A percentile compares a stretch with the other conserved stretches of the same genome.
Conservation (phyloP, 345 rosid genomes). For the Orychophragmus violaceus region DNA sequence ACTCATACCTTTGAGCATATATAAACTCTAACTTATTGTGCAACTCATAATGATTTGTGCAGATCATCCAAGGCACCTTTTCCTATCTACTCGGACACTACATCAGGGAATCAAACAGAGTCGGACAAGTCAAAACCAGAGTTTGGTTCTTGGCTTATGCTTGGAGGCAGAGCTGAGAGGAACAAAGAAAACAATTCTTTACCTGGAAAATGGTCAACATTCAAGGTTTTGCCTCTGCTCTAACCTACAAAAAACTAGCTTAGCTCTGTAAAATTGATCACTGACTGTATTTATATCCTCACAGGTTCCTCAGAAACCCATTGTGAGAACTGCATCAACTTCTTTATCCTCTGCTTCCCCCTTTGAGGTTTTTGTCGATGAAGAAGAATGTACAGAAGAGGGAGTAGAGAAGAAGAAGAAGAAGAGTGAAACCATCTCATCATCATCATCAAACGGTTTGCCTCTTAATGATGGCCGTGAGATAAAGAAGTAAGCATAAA, state of each 20-base stretch:
- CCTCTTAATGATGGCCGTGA: slow-evolving; percentile 30
- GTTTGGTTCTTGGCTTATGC: slow-evolving; percentile 52
- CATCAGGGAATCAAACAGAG: slow-evolving; percentile 35
- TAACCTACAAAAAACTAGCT: not conserved
- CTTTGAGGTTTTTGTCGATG: slow-evolving; percentile 80
- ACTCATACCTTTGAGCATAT: not conserved
- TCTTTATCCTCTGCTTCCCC: slow-evolving; percentile 38
- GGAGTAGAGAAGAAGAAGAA: slow-evolving; percentile 1
- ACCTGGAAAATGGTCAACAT: slow-evolving; percentile 73
- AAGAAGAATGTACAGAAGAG: slow-evolving; percentile 51
- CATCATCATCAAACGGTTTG: slow-evolving; percentile 14
- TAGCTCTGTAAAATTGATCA: not conserved
- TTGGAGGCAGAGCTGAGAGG: slow-evolving; percentile 74
- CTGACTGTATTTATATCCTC: not conserved
- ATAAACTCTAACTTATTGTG: not conserved
- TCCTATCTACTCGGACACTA: slow-evolving; percentile 42
- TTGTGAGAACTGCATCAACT: slow-evolving; percentile 34
- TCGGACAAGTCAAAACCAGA: slow-evolving; percentile 44
- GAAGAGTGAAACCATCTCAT: slow-evolving; percentile 17
- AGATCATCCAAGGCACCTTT: slow-evolving; percentile 50
- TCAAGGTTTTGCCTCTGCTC: slow-evolving; percentile 46
- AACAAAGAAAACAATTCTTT: slow-evolving; percentile 82
- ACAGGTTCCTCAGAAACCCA: slow-evolving; percentile 66
- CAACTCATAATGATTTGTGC: slow-evolving; percentile 11
- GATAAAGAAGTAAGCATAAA: slow-evolving; percentile 28